phyloP scores from a whole-genome alignment of 1,139 yeast genomes.

The Yarrowia galli region DNA sequence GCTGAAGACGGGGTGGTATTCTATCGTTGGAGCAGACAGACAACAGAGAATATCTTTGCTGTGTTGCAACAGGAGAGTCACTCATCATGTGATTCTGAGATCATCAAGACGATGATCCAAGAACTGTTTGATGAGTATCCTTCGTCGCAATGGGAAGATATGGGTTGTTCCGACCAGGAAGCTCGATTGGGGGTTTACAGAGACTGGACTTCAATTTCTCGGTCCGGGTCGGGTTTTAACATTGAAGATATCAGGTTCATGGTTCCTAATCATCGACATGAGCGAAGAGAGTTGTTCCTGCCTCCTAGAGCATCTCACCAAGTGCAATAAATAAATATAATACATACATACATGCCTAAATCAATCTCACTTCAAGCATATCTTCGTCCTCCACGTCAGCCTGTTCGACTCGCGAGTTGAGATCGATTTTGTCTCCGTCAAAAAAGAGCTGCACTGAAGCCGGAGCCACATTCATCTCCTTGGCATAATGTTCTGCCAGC shows the following conservation, averaged over 20 bases:
- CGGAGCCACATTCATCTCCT: not conserved
- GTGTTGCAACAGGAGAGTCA: too few species aligned
- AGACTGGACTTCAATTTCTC: not conserved
- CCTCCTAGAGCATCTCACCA: not conserved
- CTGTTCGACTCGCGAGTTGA: not conserved
- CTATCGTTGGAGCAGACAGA: too few species aligned
- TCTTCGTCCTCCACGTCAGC: constrained; percentile 27
- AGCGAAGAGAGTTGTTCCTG: not conserved
- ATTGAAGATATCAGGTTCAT: not conserved
- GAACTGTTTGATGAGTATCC: not conserved
- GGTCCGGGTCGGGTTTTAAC: not conserved
- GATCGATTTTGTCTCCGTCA: constrained; percentile 11
- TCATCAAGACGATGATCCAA: not conserved
- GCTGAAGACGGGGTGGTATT: too few species aligned
- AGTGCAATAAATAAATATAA: constrained; percentile 43
- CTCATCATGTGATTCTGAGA: too few species aligned
- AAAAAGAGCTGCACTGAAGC: constrained; percentile 10
- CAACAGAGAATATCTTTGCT: too few species aligned
- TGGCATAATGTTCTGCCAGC: constrained; percentile 15
- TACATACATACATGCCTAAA: not conserved
- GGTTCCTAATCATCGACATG: not conserved
- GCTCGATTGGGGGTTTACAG: not conserved
- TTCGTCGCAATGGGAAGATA: not conserved
- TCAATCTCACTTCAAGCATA: constrained; percentile 19
- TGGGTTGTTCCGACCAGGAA: not conserved